Evolutionary conservation across 192 early-diverging fungal genomes (phyloP).

Genomic region (Glomus cerebriforme): DNA sequence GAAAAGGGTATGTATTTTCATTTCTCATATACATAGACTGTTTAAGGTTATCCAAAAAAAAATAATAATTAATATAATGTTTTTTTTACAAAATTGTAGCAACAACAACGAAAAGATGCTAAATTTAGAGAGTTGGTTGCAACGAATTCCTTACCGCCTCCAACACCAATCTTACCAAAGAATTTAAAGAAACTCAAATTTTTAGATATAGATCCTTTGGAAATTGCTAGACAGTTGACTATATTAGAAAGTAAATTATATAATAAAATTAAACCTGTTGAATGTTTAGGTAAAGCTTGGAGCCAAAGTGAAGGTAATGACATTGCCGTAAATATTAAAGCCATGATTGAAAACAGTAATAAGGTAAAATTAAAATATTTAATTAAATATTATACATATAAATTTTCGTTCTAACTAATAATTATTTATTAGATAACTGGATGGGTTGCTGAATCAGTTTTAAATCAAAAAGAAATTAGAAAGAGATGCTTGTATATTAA

Average conservation of each 20-base stretch:
- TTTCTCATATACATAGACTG: background rate
- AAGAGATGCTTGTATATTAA: constrained; percentile 77
- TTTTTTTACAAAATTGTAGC: background rate
- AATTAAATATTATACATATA: background rate
- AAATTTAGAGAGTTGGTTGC: constrained; percentile 62
- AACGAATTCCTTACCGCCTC: constrained; percentile 65
- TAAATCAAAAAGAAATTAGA: constrained; percentile 79
- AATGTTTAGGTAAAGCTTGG: constrained; percentile 95
- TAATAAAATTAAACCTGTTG: constrained; percentile 79
- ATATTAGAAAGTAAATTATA: constrained; percentile 87
- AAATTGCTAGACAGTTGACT: constrained; percentile 95
- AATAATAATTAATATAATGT: background rate
- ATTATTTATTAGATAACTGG: constrained; percentile 50
- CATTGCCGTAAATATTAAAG: constrained; percentile 81
- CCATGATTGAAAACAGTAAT: constrained; percentile 83
- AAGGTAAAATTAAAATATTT: constrained; percentile 49
- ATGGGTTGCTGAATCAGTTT: constrained; percentile 86
- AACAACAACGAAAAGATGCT: constrained; percentile 54
- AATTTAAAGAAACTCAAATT: constrained; percentile 76
- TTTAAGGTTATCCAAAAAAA: background rate
- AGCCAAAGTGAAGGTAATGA: constrained; percentile 45
- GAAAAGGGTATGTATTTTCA: constrained; percentile 54
- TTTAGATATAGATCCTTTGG: constrained; percentile 88
- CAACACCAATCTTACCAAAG: constrained; percentile 80
- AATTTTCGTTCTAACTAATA: background rate